Base-by-base conservation (phyloP, 2,329 filamentous ascomycete genomes). In the Elsinoe batatas region DNA sequence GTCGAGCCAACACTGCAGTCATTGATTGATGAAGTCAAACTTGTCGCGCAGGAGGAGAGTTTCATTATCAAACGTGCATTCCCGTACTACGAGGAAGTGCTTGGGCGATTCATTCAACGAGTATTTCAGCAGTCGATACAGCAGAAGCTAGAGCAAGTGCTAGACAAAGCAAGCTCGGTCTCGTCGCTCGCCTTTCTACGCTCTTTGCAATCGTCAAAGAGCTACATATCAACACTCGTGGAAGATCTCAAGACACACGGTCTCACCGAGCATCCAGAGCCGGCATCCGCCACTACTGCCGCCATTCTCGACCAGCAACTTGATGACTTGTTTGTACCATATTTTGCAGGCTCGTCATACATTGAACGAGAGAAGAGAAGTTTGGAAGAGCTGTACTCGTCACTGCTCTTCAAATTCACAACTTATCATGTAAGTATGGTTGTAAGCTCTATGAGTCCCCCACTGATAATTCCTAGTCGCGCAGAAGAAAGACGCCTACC, bases 81-180 rank as follows among this genome's bases (percentile, higher is more conserved):
- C 66, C 93, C 93, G 0, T 96, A 91, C 69, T 91, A 95, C 63
- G 93, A 98, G 64, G 91, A 91, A 58, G 93, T 98, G 1, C 75
- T 98, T 51, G 84, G 84, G 61, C 91, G 91, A 64, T 98, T 98
- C 64, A 79, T 98, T 53, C 93, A 98, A 70, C 81, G 93, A 61
- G 86, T 98, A 10, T 98, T 98, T 66, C 93, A 98, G 67, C 93
- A 98, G 70, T 97, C 91, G 1, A 91, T 98, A 59, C 94, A 98
- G 71, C 91, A 97, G 69, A 82, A 91, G 12, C 77, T 98, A 8
- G 93, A 98, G 68, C 88, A 95, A 82, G 91, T 98, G 3, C 76
- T 98, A 47, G 91, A 95, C 63, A 97, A 97, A 72, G 93, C 93
- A 13, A 87, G 88, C 61, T 88, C 87, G 4, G 84, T 97, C 13